Percentiles rank a stretch among this genome's conserved stretches.
Conservation (phyloP, 139 green algal genomes). For the Pleodorina starrii region DNA sequence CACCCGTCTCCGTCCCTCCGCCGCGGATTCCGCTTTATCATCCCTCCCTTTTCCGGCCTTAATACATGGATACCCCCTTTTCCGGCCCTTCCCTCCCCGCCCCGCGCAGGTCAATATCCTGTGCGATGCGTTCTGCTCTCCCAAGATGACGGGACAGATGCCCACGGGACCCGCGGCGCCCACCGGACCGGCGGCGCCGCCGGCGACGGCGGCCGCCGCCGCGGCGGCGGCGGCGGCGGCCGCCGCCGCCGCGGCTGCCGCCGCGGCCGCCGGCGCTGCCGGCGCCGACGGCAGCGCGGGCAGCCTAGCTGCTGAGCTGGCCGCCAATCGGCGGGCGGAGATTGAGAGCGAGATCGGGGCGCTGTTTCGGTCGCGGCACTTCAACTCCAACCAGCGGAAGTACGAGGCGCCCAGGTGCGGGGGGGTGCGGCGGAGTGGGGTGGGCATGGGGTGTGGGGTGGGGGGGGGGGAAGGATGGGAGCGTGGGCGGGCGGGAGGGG, state of each 20-base stretch:
- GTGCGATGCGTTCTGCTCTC: slow-evolving; percentile 57
- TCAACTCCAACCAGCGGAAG: slow-evolving; percentile 71
- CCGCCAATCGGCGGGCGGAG: slow-evolving; percentile 52
- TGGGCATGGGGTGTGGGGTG: no score
- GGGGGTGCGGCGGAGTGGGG: no score
- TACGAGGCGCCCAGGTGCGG: slow-evolving; percentile 60
- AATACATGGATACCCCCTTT: no score
- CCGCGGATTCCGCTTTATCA: no score
- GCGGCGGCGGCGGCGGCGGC: slow-evolving; percentile 16
- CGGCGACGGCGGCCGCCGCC: background rate
- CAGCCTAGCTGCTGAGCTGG: slow-evolving; percentile 16
- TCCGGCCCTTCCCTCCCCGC: no score
- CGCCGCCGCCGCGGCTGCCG: background rate
- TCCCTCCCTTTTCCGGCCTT: no score
- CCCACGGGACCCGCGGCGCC: background rate
- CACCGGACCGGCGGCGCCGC: background rate
- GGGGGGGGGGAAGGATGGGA: no score
- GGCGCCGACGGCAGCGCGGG: background rate
- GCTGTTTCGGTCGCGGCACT: slow-evolving; percentile 66
- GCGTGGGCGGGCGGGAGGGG: no score
- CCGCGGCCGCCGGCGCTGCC: slow-evolving; percentile 13
- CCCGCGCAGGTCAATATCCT: slow-evolving; percentile 43
- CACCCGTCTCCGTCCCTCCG: no score
- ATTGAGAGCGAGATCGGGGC: slow-evolving; percentile 62
- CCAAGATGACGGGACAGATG: slow-evolving; percentile 35